A percentile compares a stretch with the other conserved stretches of the same genome.
These are phyloP conservation scores for Yamadazyma trypodendri DNA, from an alignment of 1,139 yeast genomes.

Conservation along the genomic window DNA sequence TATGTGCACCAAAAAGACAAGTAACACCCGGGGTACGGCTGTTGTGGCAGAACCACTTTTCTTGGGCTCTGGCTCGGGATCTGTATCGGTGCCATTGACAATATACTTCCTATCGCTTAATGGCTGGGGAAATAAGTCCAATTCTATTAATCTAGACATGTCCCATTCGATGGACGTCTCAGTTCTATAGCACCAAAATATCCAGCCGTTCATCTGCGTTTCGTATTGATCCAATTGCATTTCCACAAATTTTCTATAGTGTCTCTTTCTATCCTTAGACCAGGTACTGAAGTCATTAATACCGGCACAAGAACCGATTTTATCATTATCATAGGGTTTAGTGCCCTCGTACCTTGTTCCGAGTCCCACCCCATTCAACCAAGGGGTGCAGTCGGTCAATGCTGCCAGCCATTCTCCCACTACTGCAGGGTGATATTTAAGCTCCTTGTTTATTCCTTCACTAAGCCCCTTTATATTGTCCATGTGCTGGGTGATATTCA, in stretches of 20 bases:
- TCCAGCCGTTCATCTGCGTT: conserved; percentile 68
- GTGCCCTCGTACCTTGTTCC: conserved; percentile 82
- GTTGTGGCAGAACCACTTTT: conserved; percentile 7
- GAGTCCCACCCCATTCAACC: conserved; percentile 88
- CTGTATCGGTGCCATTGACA: conserved; percentile 32
- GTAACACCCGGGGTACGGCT: neutral
- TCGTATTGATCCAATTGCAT: conserved; percentile 89
- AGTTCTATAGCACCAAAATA: conserved; percentile 95
- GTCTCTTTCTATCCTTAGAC: conserved; percentile 53
- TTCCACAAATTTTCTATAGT: conserved; percentile 72
- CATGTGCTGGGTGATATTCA: conserved; percentile 60
- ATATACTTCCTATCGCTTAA: conserved; percentile 45
- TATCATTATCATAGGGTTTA: conserved; percentile 43
- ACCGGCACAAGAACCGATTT: conserved; percentile 64
- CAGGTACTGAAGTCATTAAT: conserved; percentile 59
- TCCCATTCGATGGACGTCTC: conserved; percentile 90
- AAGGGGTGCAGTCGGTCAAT: conserved; percentile 84
- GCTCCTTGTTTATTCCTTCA: conserved; percentile 44
- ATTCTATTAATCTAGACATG: conserved; percentile 49
- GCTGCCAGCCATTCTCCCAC: conserved; percentile 96
- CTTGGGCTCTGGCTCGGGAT: conserved; percentile 13
- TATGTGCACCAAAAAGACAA: neutral
- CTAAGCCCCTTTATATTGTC: conserved; percentile 65
- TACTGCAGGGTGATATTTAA: conserved; percentile 70
- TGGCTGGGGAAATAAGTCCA: conserved; percentile 62